Conservation (phyloP, 2,329 filamentous ascomycete species). For the Xylariaceae sp. region DNA sequence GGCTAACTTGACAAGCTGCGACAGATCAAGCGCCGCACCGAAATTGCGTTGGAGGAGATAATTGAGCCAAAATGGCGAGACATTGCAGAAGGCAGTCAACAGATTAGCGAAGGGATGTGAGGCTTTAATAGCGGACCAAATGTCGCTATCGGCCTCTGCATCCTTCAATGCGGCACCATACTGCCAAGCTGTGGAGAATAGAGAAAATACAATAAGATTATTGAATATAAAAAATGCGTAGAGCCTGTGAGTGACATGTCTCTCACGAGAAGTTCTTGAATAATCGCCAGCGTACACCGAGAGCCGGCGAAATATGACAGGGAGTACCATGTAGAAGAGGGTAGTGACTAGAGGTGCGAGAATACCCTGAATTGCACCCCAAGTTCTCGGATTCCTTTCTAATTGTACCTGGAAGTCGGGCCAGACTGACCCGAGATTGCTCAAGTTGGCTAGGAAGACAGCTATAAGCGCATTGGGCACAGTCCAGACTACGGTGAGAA, state of each 20-base stretch:
- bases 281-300: constrained; percentile 81
- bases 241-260: constrained; percentile 85
- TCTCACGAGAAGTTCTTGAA: constrained; percentile 87
- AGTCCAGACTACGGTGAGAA: constrained; percentile 84
- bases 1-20: constrained; percentile 80
- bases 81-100: constrained; percentile 32
- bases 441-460: constrained; percentile 85
- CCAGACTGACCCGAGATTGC: constrained; percentile 81
- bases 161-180: constrained; percentile 71
- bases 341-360: constrained; percentile 84
- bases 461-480: constrained; percentile 91
- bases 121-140: constrained; percentile 73
- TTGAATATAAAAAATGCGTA: constrained; percentile 97
- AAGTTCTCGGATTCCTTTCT: constrained; percentile 64
- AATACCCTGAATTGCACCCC: constrained; percentile 90
- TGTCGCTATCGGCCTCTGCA: constrained; percentile 59
- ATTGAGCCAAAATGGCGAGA: constrained; percentile 32
- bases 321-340: constrained; percentile 81
- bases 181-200: constrained; percentile 64
- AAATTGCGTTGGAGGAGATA: constrained; percentile 77
- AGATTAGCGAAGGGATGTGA: constrained; percentile 54
- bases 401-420: constrained; percentile 70
- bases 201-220: constrained; percentile 88
- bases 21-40: constrained; percentile 86
- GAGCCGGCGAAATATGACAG: constrained; percentile 87